Evolutionary conservation across 1,139 yeast genomes (phyloP).

Genomic region (Nakaseomyces bracarensis): DNA sequence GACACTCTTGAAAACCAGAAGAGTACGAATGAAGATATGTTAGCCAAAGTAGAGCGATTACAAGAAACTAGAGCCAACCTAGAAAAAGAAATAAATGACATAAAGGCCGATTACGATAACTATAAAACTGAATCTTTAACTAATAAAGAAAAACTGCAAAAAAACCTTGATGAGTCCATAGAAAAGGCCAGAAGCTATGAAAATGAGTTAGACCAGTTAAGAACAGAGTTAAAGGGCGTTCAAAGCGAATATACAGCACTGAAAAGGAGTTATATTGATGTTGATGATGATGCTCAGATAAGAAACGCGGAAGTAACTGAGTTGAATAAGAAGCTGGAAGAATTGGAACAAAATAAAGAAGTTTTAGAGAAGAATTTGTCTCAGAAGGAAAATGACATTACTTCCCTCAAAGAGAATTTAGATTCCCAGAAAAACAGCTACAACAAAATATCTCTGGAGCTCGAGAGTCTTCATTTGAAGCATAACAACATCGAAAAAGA

Average conservation of each 20-base stretch:
- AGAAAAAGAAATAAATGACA: slow-evolving; percentile 11
- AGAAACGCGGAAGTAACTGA: slow-evolving; percentile 26
- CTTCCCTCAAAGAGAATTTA: slow-evolving; percentile 18
- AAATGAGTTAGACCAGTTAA: neutral
- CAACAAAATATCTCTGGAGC: slow-evolving; percentile 24
- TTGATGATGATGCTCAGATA: slow-evolving; percentile 25
- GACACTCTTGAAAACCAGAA: slow-evolving; percentile 9
- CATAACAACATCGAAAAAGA: slow-evolving; percentile 29
- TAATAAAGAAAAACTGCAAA: slow-evolving; percentile 11
- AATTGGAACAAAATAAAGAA: slow-evolving; percentile 16
- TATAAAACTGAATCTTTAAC: slow-evolving; percentile 13
- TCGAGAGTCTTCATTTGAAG: slow-evolving; percentile 23
- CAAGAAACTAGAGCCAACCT: slow-evolving; percentile 9
- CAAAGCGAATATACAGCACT: slow-evolving; percentile 12
- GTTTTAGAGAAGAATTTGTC: slow-evolving; percentile 18
- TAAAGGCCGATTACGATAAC: slow-evolving; percentile 12
- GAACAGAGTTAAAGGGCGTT: neutral
- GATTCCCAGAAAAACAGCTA: slow-evolving; percentile 20
- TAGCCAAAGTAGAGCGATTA: slow-evolving; percentile 11
- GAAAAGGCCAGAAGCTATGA: neutral
- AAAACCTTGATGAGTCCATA: slow-evolving; percentile 8
- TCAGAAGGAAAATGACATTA: slow-evolving; percentile 15
- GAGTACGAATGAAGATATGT: slow-evolving; percentile 12
- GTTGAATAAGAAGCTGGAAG: slow-evolving; percentile 16
- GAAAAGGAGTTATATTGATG: slow-evolving; percentile 19